Base-by-base conservation (phyloP, 169 alveolate species). In the Haemoproteus tartakovskyi region DNA sequence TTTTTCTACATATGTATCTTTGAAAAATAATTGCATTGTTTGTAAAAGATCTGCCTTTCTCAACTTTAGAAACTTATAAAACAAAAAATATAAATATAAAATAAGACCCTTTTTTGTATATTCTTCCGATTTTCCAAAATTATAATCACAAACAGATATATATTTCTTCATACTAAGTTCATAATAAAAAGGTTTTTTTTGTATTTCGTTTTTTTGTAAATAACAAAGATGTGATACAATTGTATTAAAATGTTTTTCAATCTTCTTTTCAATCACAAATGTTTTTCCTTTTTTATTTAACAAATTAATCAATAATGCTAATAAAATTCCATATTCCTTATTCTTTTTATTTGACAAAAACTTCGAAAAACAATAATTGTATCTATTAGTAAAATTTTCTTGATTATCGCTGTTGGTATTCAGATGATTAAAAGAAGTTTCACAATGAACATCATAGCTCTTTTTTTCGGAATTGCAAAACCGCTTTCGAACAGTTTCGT, bases 21-120 rank as follows among this genome's bases (percentile, higher is more conserved):
- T 57, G 40, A 74, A 74, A 74, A 74, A 74, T 0, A 30, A 8
- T 48, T 74, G 63, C 12, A 74, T 61, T 60, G 59, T 21, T 14
- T 3, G 18, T 56, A 56, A 14, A 16, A 43, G 18, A 48, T 37
- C 33, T 30, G 46, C 30, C 37, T 46, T 37, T 45, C 78, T 74
- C 46, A 74, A 56, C 50, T 74, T 74, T 78, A 51, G 48, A 46
- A 45, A 74, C 45, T 74, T 74, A 60, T 36, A 61, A 8, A 74
- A 41, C 41, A 56, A 41, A 38, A 56, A 74, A 50, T 56, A 74
- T 46, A 19, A n/a, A n/a, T 24, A 9, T 56, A 30, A 46, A 74
- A 57, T 45, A 43, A 24, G 37, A 37, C 50, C 11, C 41, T 46
- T 27, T 16, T 3, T 33, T 30, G 41, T 30, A 57, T 70, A 6